These are phyloP conservation scores for Fusarium sp. DNA, from an alignment of 2,329 filamentous ascomycete species.

Conservation along the genomic window DNA sequence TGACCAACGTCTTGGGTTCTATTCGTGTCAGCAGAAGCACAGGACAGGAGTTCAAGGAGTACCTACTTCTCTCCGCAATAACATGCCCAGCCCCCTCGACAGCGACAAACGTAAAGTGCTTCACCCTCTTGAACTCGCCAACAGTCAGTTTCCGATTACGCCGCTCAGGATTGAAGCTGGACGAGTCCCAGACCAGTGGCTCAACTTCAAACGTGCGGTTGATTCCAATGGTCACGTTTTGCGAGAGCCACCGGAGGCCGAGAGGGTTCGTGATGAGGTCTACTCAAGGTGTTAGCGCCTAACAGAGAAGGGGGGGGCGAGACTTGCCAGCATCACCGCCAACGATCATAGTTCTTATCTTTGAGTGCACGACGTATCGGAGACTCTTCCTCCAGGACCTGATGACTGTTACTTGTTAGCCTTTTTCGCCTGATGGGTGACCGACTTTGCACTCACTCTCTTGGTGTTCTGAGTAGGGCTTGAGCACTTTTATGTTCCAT, in stretches of 20 bases:
- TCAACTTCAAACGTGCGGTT: not conserved
- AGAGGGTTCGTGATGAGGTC: slow-evolving; percentile 8
- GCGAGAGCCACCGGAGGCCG: not conserved
- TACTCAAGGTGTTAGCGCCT: not conserved
- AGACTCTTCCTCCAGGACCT: slow-evolving; percentile 2
- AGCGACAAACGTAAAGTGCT: not conserved
- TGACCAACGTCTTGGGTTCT: not conserved
- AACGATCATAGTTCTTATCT: slow-evolving; percentile 1
- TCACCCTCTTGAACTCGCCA: not conserved
- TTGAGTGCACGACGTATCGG: not conserved
- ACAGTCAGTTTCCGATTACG: too few relatives aligned
- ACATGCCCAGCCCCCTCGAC: not conserved
- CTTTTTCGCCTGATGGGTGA: too few relatives aligned
- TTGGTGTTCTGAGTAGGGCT: not conserved
- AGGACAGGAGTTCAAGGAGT: not conserved
- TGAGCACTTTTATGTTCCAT: not conserved
- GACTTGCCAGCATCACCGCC: slow-evolving; percentile 11
- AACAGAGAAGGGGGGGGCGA: rapidly evolving
- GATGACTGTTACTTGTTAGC: slow-evolving; percentile 2
- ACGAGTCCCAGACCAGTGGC: not conserved
- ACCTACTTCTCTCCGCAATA: not conserved
- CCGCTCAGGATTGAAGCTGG: not conserved
- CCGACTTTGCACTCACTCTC: not conserved
- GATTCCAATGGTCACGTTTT: not conserved
- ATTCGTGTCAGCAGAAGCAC: not conserved